Evolutionary conservation across 176 grass and related monocot genomes (phyloP), one percentile per base, ranked within the genome.

Genomic region (Rhynchospora pubera): DNA sequence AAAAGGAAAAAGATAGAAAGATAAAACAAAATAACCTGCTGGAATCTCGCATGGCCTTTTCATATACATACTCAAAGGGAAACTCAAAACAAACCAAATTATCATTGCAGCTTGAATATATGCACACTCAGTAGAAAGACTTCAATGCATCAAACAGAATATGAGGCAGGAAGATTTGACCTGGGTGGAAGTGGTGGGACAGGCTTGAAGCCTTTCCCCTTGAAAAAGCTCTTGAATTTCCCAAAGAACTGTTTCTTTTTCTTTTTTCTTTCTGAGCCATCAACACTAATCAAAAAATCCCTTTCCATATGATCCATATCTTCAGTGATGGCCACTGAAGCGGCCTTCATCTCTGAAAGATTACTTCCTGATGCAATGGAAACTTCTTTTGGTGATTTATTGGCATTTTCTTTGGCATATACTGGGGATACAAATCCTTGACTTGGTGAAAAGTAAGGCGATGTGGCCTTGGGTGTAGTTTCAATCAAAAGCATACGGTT

Each of bases 401-500:
- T 48, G 43, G 60, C 67, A 3, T 51, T 71, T 85, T 86, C 66
- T 62, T 86, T 85, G 45, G 26, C 42, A 64, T 89, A 62, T 44
- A 52, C 51, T 3, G 87, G 86, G 58, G 89, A 91, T 70, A 84
- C 85, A 57, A 81, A 71, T 77, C 77, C 66, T 5, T 82, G 30
- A 50, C 21, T 50, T 15, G 79, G 61, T 0, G 22, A 67, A 24
- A 19, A 82, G 53, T 82, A 82, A 66, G 79, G 61, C 26, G 79
- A 51, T 2, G 43, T 48, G 13, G 60, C 19, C 14, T 82, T 82
- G 18, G 59, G 59, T 24, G 79, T 62, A 10, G 42, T n/a, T 82
- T 82, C 79, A 50, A 82, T 13, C 50, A 44, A 89, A 85, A 93
- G 83, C 87, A 99, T 91, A 26, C 78, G 83, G 86, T 93, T 93